These are phyloP conservation scores for Euphrasia confusa DNA, from an alignment of 257 asterid genomes.

Conservation along the genomic window DNA sequence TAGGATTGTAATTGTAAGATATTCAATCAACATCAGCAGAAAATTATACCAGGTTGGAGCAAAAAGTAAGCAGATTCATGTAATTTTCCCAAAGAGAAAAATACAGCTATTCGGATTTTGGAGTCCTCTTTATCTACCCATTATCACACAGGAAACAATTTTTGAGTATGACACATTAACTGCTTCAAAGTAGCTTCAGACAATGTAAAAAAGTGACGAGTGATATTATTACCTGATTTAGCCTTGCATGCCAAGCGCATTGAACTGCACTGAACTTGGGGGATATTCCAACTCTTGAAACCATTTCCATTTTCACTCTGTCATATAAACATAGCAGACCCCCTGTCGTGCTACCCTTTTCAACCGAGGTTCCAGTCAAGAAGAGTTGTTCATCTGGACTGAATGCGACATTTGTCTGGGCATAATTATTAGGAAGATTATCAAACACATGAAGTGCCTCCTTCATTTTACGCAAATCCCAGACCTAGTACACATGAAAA, in stretches of 20 bases:
- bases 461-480: constrained; percentile 90
- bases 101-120: background rate
- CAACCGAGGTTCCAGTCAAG: constrained; percentile 86
- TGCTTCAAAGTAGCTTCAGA: constrained; percentile 3
- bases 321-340: constrained; percentile 80
- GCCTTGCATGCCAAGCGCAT: constrained; percentile 93
- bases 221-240: constrained; percentile 62
- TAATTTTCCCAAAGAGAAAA: background rate
- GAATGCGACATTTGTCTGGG: constrained; percentile 79
- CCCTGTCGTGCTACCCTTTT: constrained; percentile 67
- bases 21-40: background rate
- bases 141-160: constrained; percentile 3
- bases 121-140: background rate
- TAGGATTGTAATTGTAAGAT: background rate
- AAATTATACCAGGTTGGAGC: background rate
- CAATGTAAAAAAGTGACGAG: background rate
- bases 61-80: background rate
- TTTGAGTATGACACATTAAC: background rate
- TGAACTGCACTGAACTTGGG: constrained; percentile 82
- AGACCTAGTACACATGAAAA: constrained; percentile 46
- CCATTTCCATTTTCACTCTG: constrained; percentile 72
- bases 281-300: constrained; percentile 80
- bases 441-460: constrained; percentile 57
- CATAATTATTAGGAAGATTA: constrained; percentile 82
- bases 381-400: constrained; percentile 86